Evolutionary conservation across 176 grass and related monocot species (phyloP), one percentile per base, ranked within the genome.

Genomic region (Metroxylon sagu): DNA sequence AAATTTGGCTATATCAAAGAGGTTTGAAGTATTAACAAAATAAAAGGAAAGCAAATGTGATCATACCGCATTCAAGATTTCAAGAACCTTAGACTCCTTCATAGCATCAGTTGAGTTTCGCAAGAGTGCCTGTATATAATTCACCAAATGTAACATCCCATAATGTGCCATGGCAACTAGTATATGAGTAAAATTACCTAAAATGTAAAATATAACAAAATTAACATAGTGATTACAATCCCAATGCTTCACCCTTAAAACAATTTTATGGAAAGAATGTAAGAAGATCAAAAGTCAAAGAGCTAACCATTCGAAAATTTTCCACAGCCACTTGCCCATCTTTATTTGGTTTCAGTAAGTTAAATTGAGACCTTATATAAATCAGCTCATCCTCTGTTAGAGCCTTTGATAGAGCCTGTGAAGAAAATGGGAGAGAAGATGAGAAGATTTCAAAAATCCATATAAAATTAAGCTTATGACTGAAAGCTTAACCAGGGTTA

Each of bases 381-480:
- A 92, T 75, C 29, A 98, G 77, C 35, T 98, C 93, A 54, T 98
- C 88, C 16, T 92, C 88, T 51, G 73, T 80, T 61, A 98, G 74
- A 79, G 88, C 82, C 74, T 89, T 98, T 10, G 94, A 92, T 16
- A 98, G 70, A 48, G 88, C 94, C 94, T 98, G 81, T 50, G 8
- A 43, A 43, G 0, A 31, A 29, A n/a, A 75, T 18, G 30, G 57
- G 3, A 59, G 54, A 69, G 67, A 73, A 31, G 77, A 3, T 62
- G 82, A 57, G 18, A 73, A 69, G 60, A 8, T 43, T 70, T 51
- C 19, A 62, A 12, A 43, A 14, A 43, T 43, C 31, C 35, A 43
- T 14, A 43, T 43, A 12, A 43, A 35, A 35, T 35, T 35, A 35
- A 35, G 31, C 8, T 43, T 14, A 43, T 43, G 10, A 12, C 2